Conservation (phyloP, 805 yeast species). For the Saccharomyces paradoxus region DNA sequence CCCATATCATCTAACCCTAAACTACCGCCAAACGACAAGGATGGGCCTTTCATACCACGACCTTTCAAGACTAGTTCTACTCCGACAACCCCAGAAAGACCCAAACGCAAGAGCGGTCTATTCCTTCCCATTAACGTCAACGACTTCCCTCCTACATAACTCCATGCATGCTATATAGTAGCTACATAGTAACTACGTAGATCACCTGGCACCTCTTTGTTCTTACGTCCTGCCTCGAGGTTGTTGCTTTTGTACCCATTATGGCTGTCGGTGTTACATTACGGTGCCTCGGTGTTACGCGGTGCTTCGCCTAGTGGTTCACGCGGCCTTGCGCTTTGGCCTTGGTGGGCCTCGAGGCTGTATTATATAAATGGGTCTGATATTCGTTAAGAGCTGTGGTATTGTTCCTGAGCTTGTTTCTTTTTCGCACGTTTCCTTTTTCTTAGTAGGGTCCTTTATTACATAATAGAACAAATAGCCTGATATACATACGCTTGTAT, state of each 20-base stretch:
- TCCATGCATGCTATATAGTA: background rate
- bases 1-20: conserved; percentile 1
- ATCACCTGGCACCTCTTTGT: background rate
- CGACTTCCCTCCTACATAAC: background rate
- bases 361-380: background rate
- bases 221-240: background rate
- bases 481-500: background rate
- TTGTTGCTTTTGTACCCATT: background rate
- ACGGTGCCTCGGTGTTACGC: background rate
- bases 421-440: background rate
- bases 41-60: conserved; percentile 14
- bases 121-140: conserved; percentile 1
- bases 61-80: conserved; percentile 18
- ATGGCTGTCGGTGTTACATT: background rate
- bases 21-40: background rate
- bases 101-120: conserved; percentile 7
- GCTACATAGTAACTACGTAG: background rate
- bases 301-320: background rate
- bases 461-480: background rate
- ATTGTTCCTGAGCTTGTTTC: background rate
- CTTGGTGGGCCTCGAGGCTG: background rate
- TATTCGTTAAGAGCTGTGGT: background rate
- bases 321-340: background rate
- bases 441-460: background rate
- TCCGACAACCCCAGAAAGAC: conserved; percentile 1